Conservation (phyloP, 371 early-diverging fungal genomes). For the Lichtheimia ornata region DNA sequence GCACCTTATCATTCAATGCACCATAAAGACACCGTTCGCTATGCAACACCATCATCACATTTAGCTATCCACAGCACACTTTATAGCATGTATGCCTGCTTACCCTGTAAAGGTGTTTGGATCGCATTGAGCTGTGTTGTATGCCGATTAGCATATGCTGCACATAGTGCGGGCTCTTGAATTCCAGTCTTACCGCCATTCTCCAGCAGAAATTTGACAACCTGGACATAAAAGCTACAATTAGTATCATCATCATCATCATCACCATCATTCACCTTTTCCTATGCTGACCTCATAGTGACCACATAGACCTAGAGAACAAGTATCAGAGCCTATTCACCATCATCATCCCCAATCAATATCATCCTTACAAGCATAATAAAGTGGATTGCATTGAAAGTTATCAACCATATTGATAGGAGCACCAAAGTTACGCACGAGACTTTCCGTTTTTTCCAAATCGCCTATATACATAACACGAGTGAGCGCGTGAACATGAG, state of each 20-base stretch:
- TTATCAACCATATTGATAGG: constrained; percentile 38
- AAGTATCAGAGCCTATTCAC: constrained; percentile 1
- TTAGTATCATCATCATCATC: neutral
- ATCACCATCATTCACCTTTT: neutral
- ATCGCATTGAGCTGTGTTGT: constrained; percentile 41
- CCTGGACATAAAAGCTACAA: neutral
- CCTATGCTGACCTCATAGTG: constrained; percentile 24
- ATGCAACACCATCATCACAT: neutral
- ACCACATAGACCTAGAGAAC: constrained; percentile 30
- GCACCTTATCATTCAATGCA: constrained; percentile 28
- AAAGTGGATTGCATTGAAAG: constrained; percentile 45
- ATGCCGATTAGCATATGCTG: constrained; percentile 11
- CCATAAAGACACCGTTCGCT: constrained; percentile 45
- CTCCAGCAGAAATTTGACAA: constrained; percentile 19
- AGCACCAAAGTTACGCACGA: constrained; percentile 38
- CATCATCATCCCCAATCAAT: neutral
- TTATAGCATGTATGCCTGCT: neutral
- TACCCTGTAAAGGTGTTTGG: constrained; percentile 45
- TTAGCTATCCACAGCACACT: neutral
- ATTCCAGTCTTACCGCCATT: constrained; percentile 15
- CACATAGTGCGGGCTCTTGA: neutral
- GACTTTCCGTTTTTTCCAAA: constrained; percentile 34
- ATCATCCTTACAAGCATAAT: constrained; percentile 41
- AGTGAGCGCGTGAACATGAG: neutral
- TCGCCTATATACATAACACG: constrained; percentile 12